These are phyloP conservation scores for Fraxinus latifolia DNA, from an alignment of 305 asterid genomes.

Conservation along the genomic window DNA sequence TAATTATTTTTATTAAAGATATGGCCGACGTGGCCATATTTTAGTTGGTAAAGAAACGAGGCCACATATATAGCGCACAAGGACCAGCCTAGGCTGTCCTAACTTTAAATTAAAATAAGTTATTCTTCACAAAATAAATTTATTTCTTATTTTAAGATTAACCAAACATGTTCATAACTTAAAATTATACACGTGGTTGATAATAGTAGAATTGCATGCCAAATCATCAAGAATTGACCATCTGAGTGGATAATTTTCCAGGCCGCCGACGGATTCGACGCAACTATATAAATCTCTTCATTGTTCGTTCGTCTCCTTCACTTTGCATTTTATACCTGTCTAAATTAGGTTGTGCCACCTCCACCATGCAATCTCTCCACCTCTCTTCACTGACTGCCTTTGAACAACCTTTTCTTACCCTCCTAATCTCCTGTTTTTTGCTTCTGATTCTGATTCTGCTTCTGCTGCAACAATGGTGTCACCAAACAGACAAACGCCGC, in stretches of 20 bases:
- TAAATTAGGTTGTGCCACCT: constrained; percentile 20
- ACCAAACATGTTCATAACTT: neutral
- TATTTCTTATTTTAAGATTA: neutral
- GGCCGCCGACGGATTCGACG: neutral
- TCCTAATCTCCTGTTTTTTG: neutral
- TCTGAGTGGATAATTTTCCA: neutral
- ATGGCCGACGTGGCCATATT: neutral
- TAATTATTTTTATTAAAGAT: neutral
- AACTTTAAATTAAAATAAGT: neutral
- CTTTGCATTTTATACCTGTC: constrained; percentile 1
- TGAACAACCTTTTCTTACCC: neutral
- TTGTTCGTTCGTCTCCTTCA: neutral
- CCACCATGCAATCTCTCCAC: constrained; percentile 26
- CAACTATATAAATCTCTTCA: constrained; percentile 23
- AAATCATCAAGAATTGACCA: neutral
- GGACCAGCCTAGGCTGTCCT: neutral
- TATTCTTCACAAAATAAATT: neutral
- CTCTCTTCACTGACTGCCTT: neutral
- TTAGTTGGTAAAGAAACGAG: neutral
- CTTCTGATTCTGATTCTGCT: neutral
- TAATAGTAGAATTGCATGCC: neutral
- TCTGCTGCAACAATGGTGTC: constrained; percentile 5
- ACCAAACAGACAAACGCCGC: neutral
- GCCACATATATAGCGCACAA: neutral
- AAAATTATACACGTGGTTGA: neutral